Evolutionary conservation across 2,329 filamentous ascomycete species (phyloP), one percentile per base, ranked within the genome.

Genomic region (Hansfordia pulvinata): DNA sequence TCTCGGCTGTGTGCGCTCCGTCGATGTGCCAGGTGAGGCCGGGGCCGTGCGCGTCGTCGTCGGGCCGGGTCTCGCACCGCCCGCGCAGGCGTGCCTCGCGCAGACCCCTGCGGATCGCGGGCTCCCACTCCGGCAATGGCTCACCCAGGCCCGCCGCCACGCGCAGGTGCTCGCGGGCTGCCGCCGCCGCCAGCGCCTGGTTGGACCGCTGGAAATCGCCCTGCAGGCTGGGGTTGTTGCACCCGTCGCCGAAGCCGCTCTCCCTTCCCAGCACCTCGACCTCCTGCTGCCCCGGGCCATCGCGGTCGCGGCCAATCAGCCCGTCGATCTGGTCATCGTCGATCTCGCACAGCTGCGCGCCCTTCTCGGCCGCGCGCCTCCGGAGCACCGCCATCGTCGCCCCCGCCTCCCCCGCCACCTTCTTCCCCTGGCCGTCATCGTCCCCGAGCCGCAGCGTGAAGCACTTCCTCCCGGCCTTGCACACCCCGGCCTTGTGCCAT

Each of bases 401-500:
- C n/a, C n/a, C n/a, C n/a, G n/a, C n/a, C n/a, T n/a, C n/a, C n/a
- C n/a, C n/a, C n/a, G n/a, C n/a, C n/a, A n/a, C n/a, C 37, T 27
- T 29, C 15, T 16, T 30, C 37, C 7, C n/a, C n/a, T 16, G 32
- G 13, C 53, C 46, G 32, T 69, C 67, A 6, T 46, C 45, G 7
- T 69, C 70, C 25, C 67, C 61, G 25, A 70, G 46, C n/a, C 49
- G 47, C 12, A 79, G 45, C 1, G 76, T 76, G 33, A 80, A 81
- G 2, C 67, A 72, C 14, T 64, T 62, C 4, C 65, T 64, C 0
- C 68, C 70, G 1, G 52, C 27, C 49, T 92, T 93, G 47, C 92
- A 77, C 23, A 94, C 81, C 1, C 86, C 86, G 6, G 76, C 77
- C 51, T 94, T 94, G 48, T 93, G 82, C 86, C 85, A 93, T 3